These are phyloP conservation scores for Calendula officinalis DNA, from an alignment of 129 eudicot species.

Conservation along the genomic window DNA sequence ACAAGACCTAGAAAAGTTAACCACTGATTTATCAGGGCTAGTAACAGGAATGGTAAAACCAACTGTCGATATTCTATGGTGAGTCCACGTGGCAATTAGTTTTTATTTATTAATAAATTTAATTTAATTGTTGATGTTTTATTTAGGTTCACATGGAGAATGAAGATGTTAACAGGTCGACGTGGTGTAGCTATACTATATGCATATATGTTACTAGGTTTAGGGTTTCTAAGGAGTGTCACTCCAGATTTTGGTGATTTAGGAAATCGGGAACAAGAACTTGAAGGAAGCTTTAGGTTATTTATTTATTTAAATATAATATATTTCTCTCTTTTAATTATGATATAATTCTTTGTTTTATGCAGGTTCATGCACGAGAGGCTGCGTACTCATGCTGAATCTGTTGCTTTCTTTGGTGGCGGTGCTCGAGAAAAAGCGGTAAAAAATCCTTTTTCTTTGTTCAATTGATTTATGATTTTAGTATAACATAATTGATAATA, in stretches of 20 bases:
- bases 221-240: constrained; percentile 83
- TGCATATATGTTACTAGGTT: constrained; percentile 87
- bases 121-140: not conserved
- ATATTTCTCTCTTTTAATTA: constrained; percentile 1
- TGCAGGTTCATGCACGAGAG: constrained; percentile 96
- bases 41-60: constrained; percentile 99
- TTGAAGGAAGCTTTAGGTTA: constrained; percentile 96
- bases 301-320: not conserved
- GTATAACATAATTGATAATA: no score
- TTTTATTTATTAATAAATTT: no score
- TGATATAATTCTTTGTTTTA: constrained; percentile 18
- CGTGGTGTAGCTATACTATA: constrained; percentile 90
- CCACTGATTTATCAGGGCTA: constrained; percentile 75
- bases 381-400: constrained; percentile 96
- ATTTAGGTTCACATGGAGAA: constrained; percentile 98
- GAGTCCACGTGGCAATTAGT: constrained; percentile 21
- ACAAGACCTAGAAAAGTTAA: constrained; percentile 89
- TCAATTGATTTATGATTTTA: not conserved
- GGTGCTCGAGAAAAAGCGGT: constrained; percentile 97
- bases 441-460: constrained; percentile 21
- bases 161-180: constrained; percentile 87
- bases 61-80: constrained; percentile 93
- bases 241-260: constrained; percentile 95
- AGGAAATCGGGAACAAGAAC: constrained; percentile 78
- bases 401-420: constrained; percentile 99